Base-by-base conservation (phyloP, 2,329 filamentous ascomycete species). In the Aspergillus pseudonomiae region DNA sequence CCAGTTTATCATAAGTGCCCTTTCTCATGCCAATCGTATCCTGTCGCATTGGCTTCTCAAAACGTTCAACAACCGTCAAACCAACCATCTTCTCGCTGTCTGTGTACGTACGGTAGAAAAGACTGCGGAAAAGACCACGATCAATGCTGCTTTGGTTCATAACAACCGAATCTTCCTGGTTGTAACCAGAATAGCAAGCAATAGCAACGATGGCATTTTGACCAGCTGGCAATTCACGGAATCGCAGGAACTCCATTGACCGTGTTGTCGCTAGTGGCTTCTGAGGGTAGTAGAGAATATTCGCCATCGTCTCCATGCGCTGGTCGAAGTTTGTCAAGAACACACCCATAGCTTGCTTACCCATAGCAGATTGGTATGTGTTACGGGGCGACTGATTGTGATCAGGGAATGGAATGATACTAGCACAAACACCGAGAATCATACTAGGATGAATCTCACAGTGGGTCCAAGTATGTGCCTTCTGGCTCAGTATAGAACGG, bases 131-230 rank as follows among this genome's bases (percentile, higher is more conserved):
- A 5, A 99, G 85, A 67, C 95, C 95, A 74, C 95, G 91, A 79
- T 99, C 95, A 73, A 99, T 98, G 79, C 93, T 97, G 82, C 93
- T 97, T 82, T 99, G 95, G 79, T 99, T 99, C 95, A 99, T 98
- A 74, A 99, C 97, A 70, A 99, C 94, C 70, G 95, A 99, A 88
- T 99, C 95, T 93, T 99, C 95, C 78, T 99, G 96, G 80, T 99
- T 99, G 84, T 99, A 99, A 64, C 95, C 95, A 60, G 94, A 97
- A 81, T 99, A 99, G 78, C 92, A 96, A 64, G 93, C 89, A 80
- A 99, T 99, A 46, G 95, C 96, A 14, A 99, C 95, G 72, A 99
- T 99, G 24, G 95, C 95, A 74, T 99, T 99, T 78, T 99, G 95
- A 3, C 95, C 95, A 19, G 95, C 95, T 21, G 95, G 95, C 63